A percentile compares a stretch with the other conserved stretches of the same genome.
These are phyloP conservation scores for Botryotinia calthae DNA, from an alignment of 2,329 filamentous ascomycete genomes.

Conservation along the genomic window DNA sequence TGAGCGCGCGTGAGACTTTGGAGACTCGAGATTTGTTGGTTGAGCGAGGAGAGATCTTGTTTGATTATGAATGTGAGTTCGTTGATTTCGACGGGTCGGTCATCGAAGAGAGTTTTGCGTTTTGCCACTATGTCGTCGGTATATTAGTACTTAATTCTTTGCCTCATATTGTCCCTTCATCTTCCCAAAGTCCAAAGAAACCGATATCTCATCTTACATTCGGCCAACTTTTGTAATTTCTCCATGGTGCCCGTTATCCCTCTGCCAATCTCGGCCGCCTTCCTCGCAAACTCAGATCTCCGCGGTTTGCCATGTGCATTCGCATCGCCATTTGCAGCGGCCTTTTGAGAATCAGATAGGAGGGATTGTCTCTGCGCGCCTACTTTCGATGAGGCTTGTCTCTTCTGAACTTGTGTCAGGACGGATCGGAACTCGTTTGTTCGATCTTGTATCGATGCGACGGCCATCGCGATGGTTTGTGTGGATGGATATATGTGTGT, in stretches of 20 bases:
- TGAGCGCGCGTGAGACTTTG: conserved; percentile 74
- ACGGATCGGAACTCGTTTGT: conserved; percentile 94
- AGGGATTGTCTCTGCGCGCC: conserved; percentile 79
- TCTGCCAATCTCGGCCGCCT: conserved; percentile 86
- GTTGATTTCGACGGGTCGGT: conserved; percentile 93
- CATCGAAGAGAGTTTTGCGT: conserved; percentile 94
- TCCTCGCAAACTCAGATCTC: conserved; percentile 88
- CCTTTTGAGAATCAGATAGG: conserved; percentile 70
- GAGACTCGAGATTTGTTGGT: conserved; percentile 83
- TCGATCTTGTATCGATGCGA: conserved; percentile 87
- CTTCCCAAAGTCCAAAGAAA: no score
- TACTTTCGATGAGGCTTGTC: conserved; percentile 72
- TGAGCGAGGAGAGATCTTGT: conserved; percentile 83
- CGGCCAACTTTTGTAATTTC: conserved; percentile 89
- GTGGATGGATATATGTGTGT: background rate
- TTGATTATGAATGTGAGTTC: conserved; percentile 98
- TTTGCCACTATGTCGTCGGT: conserved; percentile 65
- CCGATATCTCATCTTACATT: conserved; percentile 53
- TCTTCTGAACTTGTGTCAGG: conserved; percentile 78
- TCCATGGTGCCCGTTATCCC: conserved; percentile 91
- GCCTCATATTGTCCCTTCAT: background rate
- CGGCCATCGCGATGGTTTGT: conserved; percentile 50
- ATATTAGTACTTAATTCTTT: background rate
- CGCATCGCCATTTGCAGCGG: conserved; percentile 53
- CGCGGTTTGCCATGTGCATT: conserved; percentile 47